Percentiles rank a stretch among this genome's conserved stretches.
Conservation (phyloP, 2,329 filamentous ascomycete species). For the Aspergillus intermedius region DNA sequence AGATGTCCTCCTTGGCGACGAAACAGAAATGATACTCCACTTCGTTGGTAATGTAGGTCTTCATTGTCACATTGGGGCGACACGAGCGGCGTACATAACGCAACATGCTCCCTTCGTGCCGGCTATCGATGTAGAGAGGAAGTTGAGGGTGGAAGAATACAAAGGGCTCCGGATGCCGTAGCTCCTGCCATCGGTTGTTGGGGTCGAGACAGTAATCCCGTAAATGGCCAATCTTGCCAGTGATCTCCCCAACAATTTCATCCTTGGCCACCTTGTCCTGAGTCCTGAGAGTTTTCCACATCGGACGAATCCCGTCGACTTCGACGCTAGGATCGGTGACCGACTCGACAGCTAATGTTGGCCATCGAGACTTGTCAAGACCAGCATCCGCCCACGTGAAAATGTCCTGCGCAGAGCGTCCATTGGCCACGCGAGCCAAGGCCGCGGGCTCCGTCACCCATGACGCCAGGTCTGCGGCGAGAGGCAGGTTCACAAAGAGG, state of each 20-base stretch:
- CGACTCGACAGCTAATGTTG: constrained; percentile 47
- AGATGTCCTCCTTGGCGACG: constrained; percentile 71
- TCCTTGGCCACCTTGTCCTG: constrained; percentile 46
- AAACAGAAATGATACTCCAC: constrained; percentile 90
- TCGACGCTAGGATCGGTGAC: constrained; percentile 45
- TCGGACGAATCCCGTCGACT: constrained; percentile 53
- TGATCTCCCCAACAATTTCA: constrained; percentile 64
- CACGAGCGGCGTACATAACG: constrained; percentile 92
- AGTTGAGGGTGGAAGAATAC: constrained; percentile 83
- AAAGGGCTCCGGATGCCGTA: constrained; percentile 58
- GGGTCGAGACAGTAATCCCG: constrained; percentile 63
- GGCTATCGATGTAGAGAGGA: constrained; percentile 87
- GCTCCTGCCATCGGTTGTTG: constrained; percentile 61
- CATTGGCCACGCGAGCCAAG: constrained; percentile 61
- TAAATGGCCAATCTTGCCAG: constrained; percentile 68
- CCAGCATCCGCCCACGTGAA: constrained; percentile 57
- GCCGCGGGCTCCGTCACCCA: constrained; percentile 73
- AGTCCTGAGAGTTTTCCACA: constrained; percentile 58
- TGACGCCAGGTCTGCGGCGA: constrained; percentile 65
- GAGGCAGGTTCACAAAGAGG: constrained; percentile 66
- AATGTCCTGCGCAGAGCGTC: constrained; percentile 57
- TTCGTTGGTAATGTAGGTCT: constrained; percentile 72
- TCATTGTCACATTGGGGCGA: constrained; percentile 78
- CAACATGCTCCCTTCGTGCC: constrained; percentile 75
- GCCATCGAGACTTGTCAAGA: constrained; percentile 50